Percentiles rank a stretch among this genome's conserved stretches.
Evolutionary conservation across 352 stramenopile genomes (phyloP).

Genomic region (Pythium phragmiticola): DNA sequence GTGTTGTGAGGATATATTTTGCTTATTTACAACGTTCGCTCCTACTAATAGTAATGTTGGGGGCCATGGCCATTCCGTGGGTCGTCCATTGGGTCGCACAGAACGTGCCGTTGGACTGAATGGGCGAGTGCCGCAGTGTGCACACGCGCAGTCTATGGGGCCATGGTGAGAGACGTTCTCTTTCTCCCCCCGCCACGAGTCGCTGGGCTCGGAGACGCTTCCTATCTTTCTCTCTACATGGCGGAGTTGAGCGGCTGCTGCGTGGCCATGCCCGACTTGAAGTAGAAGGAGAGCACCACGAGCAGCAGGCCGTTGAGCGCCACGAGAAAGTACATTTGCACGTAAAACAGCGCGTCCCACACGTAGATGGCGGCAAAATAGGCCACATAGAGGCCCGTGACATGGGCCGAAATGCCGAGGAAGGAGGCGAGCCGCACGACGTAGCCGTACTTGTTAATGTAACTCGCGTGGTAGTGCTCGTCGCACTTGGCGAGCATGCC

Average conservation of each 20-base stretch:
- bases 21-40: too few species aligned
- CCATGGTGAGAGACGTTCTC: too few species aligned
- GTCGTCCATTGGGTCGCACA: too few species aligned
- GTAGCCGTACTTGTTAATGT: conserved; percentile 52
- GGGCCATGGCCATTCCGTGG: too few species aligned
- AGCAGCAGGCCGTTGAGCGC: conserved; percentile 64
- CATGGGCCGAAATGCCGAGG: conserved; percentile 78
- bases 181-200: too few species aligned
- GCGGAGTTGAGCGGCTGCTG: conserved; percentile 28
- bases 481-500: conserved; percentile 57
- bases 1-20: too few species aligned
- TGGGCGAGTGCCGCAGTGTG: too few species aligned
- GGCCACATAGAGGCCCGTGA: conserved; percentile 66
- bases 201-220: neutral
- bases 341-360: conserved; percentile 74
- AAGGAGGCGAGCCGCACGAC: conserved; percentile 77
- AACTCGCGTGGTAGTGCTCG: conserved; percentile 59
- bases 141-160: too few species aligned
- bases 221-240: conserved; percentile 12
- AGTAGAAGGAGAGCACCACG: conserved; percentile 53
- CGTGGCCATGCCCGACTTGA: conserved; percentile 58
- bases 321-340: conserved; percentile 74
- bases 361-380: conserved; percentile 71
- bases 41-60: too few species aligned
- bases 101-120: too few species aligned